Evolutionary conservation across 768 basidiomycete species (phyloP).

Genomic region (Mycena epipterygia): DNA sequence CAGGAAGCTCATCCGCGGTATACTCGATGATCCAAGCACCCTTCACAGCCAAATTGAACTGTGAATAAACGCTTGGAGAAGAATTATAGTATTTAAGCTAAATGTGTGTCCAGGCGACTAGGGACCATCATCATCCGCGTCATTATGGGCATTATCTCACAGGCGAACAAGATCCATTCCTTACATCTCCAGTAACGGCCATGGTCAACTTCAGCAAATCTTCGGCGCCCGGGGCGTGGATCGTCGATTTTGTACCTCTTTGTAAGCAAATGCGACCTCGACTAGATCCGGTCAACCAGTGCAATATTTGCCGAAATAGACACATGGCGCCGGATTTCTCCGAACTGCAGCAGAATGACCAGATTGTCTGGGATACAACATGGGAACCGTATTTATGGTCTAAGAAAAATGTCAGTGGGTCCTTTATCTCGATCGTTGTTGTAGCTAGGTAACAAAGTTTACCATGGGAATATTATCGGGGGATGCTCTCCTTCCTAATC

Average conservation of each 20-base stretch:
- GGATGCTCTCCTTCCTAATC: constrained; percentile 8
- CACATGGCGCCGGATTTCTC: background rate
- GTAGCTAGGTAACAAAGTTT: background rate
- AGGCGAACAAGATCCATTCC: constrained; percentile 43
- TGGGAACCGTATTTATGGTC: constrained; percentile 11
- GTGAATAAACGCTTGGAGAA: background rate
- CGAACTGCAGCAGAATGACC: background rate
- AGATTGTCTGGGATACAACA: background rate
- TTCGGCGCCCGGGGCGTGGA: constrained; percentile 48
- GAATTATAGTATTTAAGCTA: no score
- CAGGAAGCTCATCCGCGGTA: background rate
- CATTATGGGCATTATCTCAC: constrained; percentile 2
- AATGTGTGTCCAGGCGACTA: background rate
- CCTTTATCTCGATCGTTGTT: background rate
- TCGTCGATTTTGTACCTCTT: constrained; percentile 45
- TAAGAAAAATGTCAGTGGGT: constrained; percentile 8
- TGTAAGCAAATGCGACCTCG: background rate
- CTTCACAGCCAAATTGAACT: background rate
- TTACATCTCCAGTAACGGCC: constrained; percentile 45
- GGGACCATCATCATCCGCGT: constrained; percentile 9
- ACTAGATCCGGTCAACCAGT: background rate
- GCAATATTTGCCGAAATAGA: constrained; percentile 9
- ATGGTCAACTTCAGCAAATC: constrained; percentile 49
- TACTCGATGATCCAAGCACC: background rate
- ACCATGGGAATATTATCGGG: no score